Conservation (phyloP, 352 stramenopile species). For the Pythium guiyangense region DNA sequence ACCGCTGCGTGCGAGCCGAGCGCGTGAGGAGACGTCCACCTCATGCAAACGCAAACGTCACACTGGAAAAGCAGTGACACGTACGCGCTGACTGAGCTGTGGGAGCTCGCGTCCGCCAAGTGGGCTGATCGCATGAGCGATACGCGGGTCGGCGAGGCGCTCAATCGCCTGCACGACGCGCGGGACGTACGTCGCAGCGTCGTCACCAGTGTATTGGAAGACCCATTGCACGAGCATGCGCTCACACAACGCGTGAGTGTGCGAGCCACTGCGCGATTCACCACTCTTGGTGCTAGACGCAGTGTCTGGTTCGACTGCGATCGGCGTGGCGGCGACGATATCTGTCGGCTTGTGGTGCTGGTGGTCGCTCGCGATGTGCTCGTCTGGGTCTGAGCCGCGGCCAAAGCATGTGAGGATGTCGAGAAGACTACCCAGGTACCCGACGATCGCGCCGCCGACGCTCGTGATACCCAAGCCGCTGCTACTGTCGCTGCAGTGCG, state of each 20-base stretch:
- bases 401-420: slow-evolving; percentile 14
- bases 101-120: slow-evolving; percentile 6
- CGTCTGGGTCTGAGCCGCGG: slow-evolving; percentile 9
- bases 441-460: slow-evolving; percentile 11
- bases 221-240: slow-evolving; percentile 41
- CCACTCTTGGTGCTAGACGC: not conserved
- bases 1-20: slow-evolving; percentile 22
- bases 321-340: not conserved
- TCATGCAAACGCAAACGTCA: slow-evolving; percentile 5
- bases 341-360: slow-evolving; percentile 6
- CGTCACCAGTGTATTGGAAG: slow-evolving; percentile 28
- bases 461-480: too few relatives aligned
- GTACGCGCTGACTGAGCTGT: slow-evolving; percentile 33
- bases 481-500: not conserved
- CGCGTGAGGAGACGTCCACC: not conserved
- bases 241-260: slow-evolving; percentile 7
- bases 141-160: slow-evolving; percentile 37
- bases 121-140: slow-evolving; percentile 15
- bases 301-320: not conserved
- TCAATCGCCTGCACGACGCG: slow-evolving; percentile 35
- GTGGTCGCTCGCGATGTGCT: slow-evolving; percentile 9
- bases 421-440: slow-evolving; percentile 19
- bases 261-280: not conserved
- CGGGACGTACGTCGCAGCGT: slow-evolving; percentile 22
- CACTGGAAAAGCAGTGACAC: not conserved